These are phyloP conservation scores for Fusarium sp. DNA, from an alignment of 2,329 filamentous ascomycete genomes.

Conservation along the genomic window DNA sequence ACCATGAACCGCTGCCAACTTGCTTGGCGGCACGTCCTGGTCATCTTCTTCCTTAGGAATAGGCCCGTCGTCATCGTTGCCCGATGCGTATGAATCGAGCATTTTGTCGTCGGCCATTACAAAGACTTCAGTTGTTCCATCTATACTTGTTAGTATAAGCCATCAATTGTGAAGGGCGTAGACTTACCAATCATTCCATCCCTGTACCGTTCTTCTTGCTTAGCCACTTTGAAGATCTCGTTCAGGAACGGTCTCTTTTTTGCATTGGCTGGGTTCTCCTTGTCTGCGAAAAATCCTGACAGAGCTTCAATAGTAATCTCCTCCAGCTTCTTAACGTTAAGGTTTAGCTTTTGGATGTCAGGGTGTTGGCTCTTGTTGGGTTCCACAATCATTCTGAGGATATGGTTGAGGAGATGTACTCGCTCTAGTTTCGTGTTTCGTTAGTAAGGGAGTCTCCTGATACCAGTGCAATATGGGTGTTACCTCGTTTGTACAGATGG, in stretches of 20 bases:
- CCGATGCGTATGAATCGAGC: conserved; percentile 59
- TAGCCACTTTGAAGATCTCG: conserved; percentile 72
- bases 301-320: conserved; percentile 68
- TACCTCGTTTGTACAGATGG: conserved; percentile 75
- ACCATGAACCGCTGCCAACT: conserved; percentile 47
- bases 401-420: conserved; percentile 68
- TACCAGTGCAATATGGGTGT: not conserved
- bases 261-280: conserved; percentile 65
- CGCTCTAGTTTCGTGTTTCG: conserved; percentile 58
- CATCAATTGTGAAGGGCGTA: too few species aligned
- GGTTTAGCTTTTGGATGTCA: conserved; percentile 63
- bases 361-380: conserved; percentile 61
- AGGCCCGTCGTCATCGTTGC: conserved; percentile 56
- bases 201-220: conserved; percentile 65
- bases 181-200: conserved; percentile 67
- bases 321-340: conserved; percentile 67
- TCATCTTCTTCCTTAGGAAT: conserved; percentile 59
- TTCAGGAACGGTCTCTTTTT: conserved; percentile 66
- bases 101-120: conserved; percentile 65
- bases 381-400: conserved; percentile 67
- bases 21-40: conserved; percentile 52
- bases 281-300: conserved; percentile 63
- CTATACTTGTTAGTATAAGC: conserved; percentile 47
- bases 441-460: conserved; percentile 4
- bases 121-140: conserved; percentile 59